Conservation (phyloP, 1,139 yeast species). For the Blastobotrys elegans region DNA sequence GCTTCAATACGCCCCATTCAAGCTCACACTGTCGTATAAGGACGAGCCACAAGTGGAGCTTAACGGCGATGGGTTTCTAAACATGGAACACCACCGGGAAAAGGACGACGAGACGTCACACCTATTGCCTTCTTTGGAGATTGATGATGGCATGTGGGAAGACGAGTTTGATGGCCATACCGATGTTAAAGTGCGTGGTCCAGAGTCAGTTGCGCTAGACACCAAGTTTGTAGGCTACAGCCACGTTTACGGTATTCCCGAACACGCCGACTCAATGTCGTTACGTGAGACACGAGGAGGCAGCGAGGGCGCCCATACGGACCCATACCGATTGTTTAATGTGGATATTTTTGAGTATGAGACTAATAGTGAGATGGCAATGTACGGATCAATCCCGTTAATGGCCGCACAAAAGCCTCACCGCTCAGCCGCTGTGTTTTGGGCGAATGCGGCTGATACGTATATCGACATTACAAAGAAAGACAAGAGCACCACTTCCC, state of each 20-base stretch:
- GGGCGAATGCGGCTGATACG: conserved; percentile 94
- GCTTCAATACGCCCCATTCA: conserved; percentile 48
- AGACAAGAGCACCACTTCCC: conserved; percentile 42
- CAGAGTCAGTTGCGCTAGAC: conserved; percentile 84
- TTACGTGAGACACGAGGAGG: conserved; percentile 58
- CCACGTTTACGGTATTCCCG: conserved; percentile 88
- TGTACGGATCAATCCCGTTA: conserved; percentile 94
- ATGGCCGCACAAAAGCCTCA: conserved; percentile 63
- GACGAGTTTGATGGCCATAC: conserved; percentile 43
- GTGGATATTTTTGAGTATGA: conserved; percentile 96
- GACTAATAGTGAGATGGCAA: conserved; percentile 71
- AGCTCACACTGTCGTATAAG: conserved; percentile 44
- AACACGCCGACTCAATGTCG: conserved; percentile 79
- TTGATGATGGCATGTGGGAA: conserved; percentile 34
- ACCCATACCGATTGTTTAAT: conserved; percentile 82
- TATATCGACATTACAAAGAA: conserved; percentile 62
- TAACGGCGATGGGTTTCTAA: conserved; percentile 66
- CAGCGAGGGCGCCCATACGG: conserved; percentile 38
- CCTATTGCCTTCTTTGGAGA: conserved; percentile 23
- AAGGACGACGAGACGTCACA: conserved; percentile 20
- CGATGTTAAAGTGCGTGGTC: conserved; percentile 74
- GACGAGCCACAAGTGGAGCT: conserved; percentile 48
- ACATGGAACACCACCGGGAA: conserved; percentile 72
- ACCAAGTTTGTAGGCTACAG: conserved; percentile 55
- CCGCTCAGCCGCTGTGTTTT: conserved; percentile 69